Conservation (phyloP, 139 green algal genomes). For the Protoeuglena noctilucae region DNA sequence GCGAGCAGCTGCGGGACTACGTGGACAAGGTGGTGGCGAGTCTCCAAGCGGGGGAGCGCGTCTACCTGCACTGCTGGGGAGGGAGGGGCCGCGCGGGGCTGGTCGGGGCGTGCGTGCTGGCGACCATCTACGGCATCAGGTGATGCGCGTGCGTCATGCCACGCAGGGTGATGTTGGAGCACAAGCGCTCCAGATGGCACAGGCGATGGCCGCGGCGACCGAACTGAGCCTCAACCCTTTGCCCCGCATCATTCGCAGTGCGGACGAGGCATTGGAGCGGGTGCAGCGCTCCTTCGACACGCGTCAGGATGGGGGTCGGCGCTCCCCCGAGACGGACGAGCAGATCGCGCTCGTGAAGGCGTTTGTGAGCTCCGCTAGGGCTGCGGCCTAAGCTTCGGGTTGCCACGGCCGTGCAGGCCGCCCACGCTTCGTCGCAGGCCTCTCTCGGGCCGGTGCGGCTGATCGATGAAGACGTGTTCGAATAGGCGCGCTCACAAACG, state of each 20-base stretch:
- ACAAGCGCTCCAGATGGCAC: too few species aligned
- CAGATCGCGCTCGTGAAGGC: conserved; percentile 36
- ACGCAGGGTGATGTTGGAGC: conserved; percentile 5
- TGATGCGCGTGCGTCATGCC: not conserved
- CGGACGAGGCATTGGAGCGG: conserved; percentile 48
- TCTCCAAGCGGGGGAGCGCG: conserved; percentile 27
- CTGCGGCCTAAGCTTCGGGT: conserved; percentile 12
- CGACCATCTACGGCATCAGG: conserved; percentile 17
- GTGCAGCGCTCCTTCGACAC: conserved; percentile 52
- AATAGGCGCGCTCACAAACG: too few species aligned
- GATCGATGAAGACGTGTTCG: too few species aligned
- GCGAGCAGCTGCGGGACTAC: not conserved
- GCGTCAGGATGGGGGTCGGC: conserved; percentile 27
- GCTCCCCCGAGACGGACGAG: conserved; percentile 45
- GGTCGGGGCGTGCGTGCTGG: conserved; percentile 56
- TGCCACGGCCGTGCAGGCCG: too few species aligned
- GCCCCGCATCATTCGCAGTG: conserved; percentile 25
- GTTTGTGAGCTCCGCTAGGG: conserved; percentile 15
- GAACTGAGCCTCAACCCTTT: conserved; percentile 3
- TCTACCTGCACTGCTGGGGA: conserved; percentile 82
- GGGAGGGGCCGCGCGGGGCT: conserved; percentile 56
- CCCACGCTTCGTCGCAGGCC: too few species aligned
- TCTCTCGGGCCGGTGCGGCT: too few species aligned
- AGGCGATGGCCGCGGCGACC: too few species aligned
- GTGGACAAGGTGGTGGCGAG: conserved; percentile 23